Evolutionary conservation across 495 filamentous ascomycete genomes (phyloP), one percentile per base, ranked within the genome.

Genomic region (Podospora didyma): DNA sequence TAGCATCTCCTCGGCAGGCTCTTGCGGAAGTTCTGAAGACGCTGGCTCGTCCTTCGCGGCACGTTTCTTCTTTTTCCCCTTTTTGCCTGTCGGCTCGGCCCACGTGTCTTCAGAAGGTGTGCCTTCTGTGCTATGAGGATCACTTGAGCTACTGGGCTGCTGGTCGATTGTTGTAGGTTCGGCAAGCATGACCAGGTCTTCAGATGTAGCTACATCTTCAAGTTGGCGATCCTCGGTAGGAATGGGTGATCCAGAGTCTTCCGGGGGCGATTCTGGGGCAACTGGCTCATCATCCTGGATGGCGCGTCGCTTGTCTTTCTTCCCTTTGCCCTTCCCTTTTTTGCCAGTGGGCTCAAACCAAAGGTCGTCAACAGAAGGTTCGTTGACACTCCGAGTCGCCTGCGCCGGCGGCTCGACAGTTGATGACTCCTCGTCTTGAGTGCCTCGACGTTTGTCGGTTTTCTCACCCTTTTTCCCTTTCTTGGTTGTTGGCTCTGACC

Each of bases 11-110:
- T 51, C 23, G 23, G 22, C 23, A 17, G 34, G 16, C 23, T 51
- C 49, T 20, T 12, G 39, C n/a, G 39, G 12, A 5, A n/a, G 49
- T 26, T 42, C 14, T 24, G 23, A 4, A 28, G 26, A 21, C 26
- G 41, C 17, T 20, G 52, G 21, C n/a, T 42, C 39, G 17, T 46
- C 52, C 23, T 56, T n/a, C 34, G 49, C 50, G 51, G 17, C 45
- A 52, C 48, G 57, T 63, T 63, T 63, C 28, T 50, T 35, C 54
- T 57, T 60, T 53, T 63, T 63, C n/a, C 39, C 39, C 53, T 63
- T 60, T 39, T 62, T 55, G 37, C 16, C 20, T 21, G 45, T 11
- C n/a, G 16, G 20, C 5, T 21, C 34, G n/a, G 46, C 16, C 39
- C 39, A 42, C 5, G n/a, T 5, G n/a, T 42, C 12, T 4, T 42